Evolutionary conservation across 352 stramenopile species (phyloP).

Genomic region (Phytophthora ohioensis): DNA sequence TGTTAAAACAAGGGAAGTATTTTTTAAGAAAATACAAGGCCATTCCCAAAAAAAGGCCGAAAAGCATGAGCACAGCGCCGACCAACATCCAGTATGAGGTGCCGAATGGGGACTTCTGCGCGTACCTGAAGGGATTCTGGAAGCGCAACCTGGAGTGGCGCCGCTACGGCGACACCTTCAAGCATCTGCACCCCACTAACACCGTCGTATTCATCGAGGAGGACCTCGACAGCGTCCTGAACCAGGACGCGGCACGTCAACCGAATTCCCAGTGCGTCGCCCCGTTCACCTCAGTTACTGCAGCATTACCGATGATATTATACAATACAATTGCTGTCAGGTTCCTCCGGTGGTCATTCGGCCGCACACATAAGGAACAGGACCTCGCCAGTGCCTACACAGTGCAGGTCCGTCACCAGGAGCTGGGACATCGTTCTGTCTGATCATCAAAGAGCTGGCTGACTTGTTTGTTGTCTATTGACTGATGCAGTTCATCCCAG

Average conservation of each 20-base stretch:
- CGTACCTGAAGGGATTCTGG: slow-evolving; percentile 82
- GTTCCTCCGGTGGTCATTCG: slow-evolving; percentile 87
- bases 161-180: slow-evolving; percentile 78
- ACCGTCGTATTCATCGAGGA: slow-evolving; percentile 87
- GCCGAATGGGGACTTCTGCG: slow-evolving; percentile 69
- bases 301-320: neutral
- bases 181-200: slow-evolving; percentile 82
- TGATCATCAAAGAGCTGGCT: slow-evolving; percentile 5
- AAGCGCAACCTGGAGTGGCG: slow-evolving; percentile 87
- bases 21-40: no score
- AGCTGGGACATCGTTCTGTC: no score
- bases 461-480: neutral
- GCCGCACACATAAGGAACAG: slow-evolving; percentile 71
- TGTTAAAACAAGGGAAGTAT: no score
- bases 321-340: slow-evolving; percentile 32
- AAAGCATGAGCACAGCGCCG: slow-evolving; percentile 36
- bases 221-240: slow-evolving; percentile 31
- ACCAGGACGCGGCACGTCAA: slow-evolving; percentile 62
- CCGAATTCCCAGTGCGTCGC: slow-evolving; percentile 69
- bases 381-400: slow-evolving; percentile 82
- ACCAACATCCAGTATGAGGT: slow-evolving; percentile 64
- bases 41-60: no score
- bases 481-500: slow-evolving; percentile 71
- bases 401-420: slow-evolving; percentile 58
- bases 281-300: neutral